phyloP scores from a whole-genome alignment of 2,329 filamentous ascomycete species.

The Claviceps sp. region DNA sequence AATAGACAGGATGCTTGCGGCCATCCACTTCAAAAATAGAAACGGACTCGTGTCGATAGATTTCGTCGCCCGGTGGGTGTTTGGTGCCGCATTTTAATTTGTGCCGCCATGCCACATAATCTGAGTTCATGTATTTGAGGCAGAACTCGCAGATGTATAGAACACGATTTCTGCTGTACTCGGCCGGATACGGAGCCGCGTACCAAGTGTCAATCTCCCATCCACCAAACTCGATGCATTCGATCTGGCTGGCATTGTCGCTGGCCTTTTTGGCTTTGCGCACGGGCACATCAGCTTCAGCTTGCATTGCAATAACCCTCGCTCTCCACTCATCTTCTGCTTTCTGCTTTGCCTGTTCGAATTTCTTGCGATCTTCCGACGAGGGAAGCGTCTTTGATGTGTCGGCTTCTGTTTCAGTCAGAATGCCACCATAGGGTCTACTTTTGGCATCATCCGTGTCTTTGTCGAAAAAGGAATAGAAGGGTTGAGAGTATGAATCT shows the following conservation, averaged over 20 bases:
- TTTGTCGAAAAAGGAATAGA: constrained; percentile 79
- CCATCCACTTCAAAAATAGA: constrained; percentile 98
- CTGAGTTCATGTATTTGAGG: constrained; percentile 98
- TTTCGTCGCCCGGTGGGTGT: constrained; percentile 93
- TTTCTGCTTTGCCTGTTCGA: constrained; percentile 79
- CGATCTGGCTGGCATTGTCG: constrained; percentile 90
- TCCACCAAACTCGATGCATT: constrained; percentile 95
- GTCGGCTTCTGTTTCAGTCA: constrained; percentile 79
- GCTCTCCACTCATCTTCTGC: constrained; percentile 87
- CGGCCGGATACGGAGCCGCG: constrained; percentile 92
- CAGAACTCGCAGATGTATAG: constrained; percentile 99
- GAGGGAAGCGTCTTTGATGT: constrained; percentile 78
- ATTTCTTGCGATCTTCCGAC: constrained; percentile 67
- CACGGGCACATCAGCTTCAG: constrained; percentile 45
- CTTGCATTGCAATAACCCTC: constrained; percentile 45
- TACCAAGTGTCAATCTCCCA: constrained; percentile 99
- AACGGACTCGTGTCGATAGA: constrained; percentile 80
- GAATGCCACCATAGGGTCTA: constrained; percentile 89
- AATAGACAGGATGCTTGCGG: constrained; percentile 95
- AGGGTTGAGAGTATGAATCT: constrained; percentile 57
- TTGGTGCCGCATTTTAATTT: constrained; percentile 95
- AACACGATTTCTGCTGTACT: constrained; percentile 91
- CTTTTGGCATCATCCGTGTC: constrained; percentile 81
- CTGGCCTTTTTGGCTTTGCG: constrained; percentile 61
- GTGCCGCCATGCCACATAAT: constrained; percentile 95